Evolutionary conservation across 2,329 filamentous ascomycete genomes (phyloP), one percentile per base, ranked within the genome.

Genomic region (Xylariaceae sp.): DNA sequence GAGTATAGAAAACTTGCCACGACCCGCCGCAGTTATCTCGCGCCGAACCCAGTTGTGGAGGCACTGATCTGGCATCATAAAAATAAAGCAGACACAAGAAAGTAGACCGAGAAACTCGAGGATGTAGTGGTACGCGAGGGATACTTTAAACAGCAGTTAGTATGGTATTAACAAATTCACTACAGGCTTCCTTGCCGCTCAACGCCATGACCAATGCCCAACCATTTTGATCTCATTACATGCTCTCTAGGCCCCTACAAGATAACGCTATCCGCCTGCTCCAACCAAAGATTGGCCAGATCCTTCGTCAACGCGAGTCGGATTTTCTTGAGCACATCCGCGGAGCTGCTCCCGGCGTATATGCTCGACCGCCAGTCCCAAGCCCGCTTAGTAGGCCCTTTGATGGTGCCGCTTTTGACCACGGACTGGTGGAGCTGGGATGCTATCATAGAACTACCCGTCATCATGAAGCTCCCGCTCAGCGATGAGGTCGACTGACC

Each of bases 241-340:
- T 12, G 4, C 19, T n/a, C n/a, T n/a, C n/a, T n/a, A n/a, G 3
- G n/a, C 13, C 24, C 43, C 43, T 65, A 72, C 49, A 68, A 48
- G 31, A 69, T 70, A 39, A 71, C 65, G 38, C 69, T 72, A 59
- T 86, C 80, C 15, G 80, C 79, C 49, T 85, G 81, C 42, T 77
- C 72, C 26, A 85, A 64, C 83, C 85, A 89, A 39, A 83, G 69
- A 55, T 72, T 76, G 12, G 79, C 84, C 57, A 94, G 66, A 51
- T 93, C 88, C 61, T 76, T 79, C 12, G 87, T 85, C 56, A 95
- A 63, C 2, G 83, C 85, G 38, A 88, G 62, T 50, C 90, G 76
- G 63, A 95, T 60, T 49, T 83, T 76, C 49, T 74, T 73, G 44
- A 95, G 65, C n/a, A 96, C 71, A 48, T 91, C 85, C 36, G 73